These are phyloP conservation scores for Pseudogymnoascus destructans DNA, from an alignment of 2,329 filamentous ascomycete genomes.

Conservation along the genomic window DNA sequence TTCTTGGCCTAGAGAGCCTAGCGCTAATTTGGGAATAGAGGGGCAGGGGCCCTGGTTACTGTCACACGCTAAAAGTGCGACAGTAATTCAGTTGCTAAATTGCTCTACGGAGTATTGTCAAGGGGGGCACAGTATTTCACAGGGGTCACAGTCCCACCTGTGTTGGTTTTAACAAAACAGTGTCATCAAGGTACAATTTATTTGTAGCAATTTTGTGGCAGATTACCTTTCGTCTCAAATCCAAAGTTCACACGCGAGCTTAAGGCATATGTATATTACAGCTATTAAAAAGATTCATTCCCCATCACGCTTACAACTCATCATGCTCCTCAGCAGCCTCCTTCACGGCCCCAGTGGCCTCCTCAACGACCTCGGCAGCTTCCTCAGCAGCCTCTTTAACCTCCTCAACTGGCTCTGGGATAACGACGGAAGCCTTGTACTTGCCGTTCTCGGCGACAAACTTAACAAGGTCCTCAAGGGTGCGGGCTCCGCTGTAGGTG, in stretches of 20 bases:
- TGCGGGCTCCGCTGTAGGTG: slow-evolving; percentile 78
- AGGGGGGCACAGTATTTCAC: neutral
- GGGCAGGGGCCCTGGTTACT: too few species aligned
- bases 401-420: slow-evolving; percentile 43
- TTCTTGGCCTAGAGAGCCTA: too few species aligned
- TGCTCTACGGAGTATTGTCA: too few species aligned
- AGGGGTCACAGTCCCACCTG: neutral
- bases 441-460: slow-evolving; percentile 96
- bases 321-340: slow-evolving; percentile 41
- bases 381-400: slow-evolving; percentile 30
- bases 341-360: slow-evolving; percentile 35
- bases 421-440: slow-evolving; percentile 59
- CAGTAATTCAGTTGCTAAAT: too few species aligned
- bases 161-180: neutral
- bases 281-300: slow-evolving; percentile 6
- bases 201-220: neutral
- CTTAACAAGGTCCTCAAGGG: slow-evolving; percentile 76
- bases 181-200: neutral
- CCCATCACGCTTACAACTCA: slow-evolving; percentile 51
- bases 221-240: neutral
- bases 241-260: slow-evolving; percentile 1
- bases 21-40: too few species aligned
- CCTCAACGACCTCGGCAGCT: slow-evolving; percentile 31
- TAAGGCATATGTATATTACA: neutral
- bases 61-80: too few species aligned